Percentiles rank a stretch among this genome's conserved stretches.
phyloP scores from a whole-genome alignment of 805 yeast species.

The Saccharomycopsis javanensis region DNA sequence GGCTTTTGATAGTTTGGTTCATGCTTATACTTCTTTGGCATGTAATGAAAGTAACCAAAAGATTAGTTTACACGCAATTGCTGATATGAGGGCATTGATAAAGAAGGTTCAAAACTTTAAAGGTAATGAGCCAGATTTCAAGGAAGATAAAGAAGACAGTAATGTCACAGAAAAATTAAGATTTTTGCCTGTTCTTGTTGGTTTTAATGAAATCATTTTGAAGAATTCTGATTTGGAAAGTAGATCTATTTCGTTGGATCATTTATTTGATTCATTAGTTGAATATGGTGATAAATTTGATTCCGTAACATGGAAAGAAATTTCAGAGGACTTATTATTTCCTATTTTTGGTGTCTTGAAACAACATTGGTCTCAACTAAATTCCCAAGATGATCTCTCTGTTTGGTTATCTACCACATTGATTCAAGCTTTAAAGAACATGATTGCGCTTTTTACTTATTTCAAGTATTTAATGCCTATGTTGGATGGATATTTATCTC shows the following conservation, averaged over 20 bases:
- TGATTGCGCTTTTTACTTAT: slow-evolving; percentile 73
- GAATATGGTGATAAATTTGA: slow-evolving; percentile 73
- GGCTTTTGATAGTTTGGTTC: slow-evolving; percentile 52
- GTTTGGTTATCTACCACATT: slow-evolving; percentile 96
- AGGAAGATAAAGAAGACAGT: background rate
- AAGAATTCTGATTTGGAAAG: slow-evolving; percentile 91
- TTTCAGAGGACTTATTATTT: slow-evolving; percentile 70
- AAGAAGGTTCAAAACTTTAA: slow-evolving; percentile 33
- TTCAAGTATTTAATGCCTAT: slow-evolving; percentile 66
- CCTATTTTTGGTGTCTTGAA: slow-evolving; percentile 82
- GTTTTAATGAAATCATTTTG: slow-evolving; percentile 85
- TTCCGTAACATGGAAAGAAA: slow-evolving; percentile 68
- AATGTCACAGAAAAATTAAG: slow-evolving; percentile 26
- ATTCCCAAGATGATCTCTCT: slow-evolving; percentile 73
- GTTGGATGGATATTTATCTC: slow-evolving; percentile 68
- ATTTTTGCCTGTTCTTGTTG: slow-evolving; percentile 78
- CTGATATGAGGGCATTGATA: slow-evolving; percentile 55
- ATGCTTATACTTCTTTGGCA: slow-evolving; percentile 69
- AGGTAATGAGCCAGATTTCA: slow-evolving; percentile 15
- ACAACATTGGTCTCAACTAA: slow-evolving; percentile 60
- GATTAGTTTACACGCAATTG: slow-evolving; percentile 70
- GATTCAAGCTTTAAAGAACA: slow-evolving; percentile 86
- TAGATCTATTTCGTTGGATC: slow-evolving; percentile 76
- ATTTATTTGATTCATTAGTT: slow-evolving; percentile 70
- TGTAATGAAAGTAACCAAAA: slow-evolving; percentile 79